phyloP scores from a whole-genome alignment of 257 asterid species.

The Solanum boliviense region DNA sequence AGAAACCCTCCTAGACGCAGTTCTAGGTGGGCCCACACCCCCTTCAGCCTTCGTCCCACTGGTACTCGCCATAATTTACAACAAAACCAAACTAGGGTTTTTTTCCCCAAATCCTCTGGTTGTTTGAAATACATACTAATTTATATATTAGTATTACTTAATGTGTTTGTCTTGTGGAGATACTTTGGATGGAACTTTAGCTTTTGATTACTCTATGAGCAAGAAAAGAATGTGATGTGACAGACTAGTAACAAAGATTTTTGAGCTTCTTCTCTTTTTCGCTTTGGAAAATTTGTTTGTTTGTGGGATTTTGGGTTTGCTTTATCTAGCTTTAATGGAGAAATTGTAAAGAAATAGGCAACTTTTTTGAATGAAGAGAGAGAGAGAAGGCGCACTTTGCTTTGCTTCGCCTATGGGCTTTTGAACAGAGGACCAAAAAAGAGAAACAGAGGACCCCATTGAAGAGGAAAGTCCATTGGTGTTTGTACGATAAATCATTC shows the following conservation, averaged over 20 bases:
- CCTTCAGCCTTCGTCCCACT: slow-evolving; percentile 65
- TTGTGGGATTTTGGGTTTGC: neutral
- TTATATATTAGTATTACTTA: slow-evolving; percentile 6
- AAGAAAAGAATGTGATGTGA: slow-evolving; percentile 60
- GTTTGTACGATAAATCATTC: neutral
- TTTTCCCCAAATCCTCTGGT: neutral
- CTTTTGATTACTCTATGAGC: slow-evolving; percentile 35
- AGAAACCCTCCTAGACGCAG: slow-evolving; percentile 41
- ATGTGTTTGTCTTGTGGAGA: slow-evolving; percentile 10
- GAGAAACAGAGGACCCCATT: neutral
- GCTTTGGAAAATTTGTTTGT: neutral
- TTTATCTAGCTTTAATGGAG: neutral
- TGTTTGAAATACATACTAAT: slow-evolving; percentile 5
- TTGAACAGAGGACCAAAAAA: neutral
- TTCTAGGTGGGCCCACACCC: slow-evolving; percentile 55
- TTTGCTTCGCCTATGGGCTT: slow-evolving; percentile 11
- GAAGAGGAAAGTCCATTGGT: neutral
- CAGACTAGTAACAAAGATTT: neutral
- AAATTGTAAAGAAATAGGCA: slow-evolving; percentile 1
- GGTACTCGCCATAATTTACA: slow-evolving; percentile 64
- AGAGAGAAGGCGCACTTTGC: slow-evolving; percentile 17
- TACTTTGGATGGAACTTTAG: slow-evolving; percentile 38
- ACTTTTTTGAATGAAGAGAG: slow-evolving; percentile 7
- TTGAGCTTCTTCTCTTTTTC: neutral
- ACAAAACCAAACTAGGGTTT: neutral